Evolutionary conservation across 495 filamentous ascomycete genomes (phyloP).

Genomic region (Penicillium riverlandense): DNA sequence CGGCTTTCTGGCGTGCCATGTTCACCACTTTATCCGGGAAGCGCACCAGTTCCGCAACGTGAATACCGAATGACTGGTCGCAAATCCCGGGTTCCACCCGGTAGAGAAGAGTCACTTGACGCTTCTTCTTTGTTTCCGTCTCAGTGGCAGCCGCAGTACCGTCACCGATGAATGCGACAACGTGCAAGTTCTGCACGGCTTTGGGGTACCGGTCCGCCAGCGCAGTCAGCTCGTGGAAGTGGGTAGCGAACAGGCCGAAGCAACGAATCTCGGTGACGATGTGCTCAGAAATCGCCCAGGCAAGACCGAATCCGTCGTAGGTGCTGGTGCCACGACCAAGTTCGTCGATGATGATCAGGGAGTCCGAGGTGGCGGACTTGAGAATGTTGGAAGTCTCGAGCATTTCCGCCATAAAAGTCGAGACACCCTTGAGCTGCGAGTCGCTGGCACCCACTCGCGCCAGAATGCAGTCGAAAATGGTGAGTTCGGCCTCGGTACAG

Average conservation of each 20-base stretch:
- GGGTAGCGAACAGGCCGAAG: conserved; percentile 91
- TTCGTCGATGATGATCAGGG: conserved; percentile 96
- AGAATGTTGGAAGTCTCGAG: conserved; percentile 97
- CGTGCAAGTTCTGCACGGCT: conserved; percentile 82
- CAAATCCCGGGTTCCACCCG: conserved; percentile 92
- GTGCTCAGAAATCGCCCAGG: conserved; percentile 97
- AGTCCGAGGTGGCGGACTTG: conserved; percentile 90
- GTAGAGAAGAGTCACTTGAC: conserved; percentile 93
- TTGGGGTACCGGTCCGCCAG: conserved; percentile 76
- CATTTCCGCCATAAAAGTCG: conserved; percentile 99
- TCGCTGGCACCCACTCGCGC: conserved; percentile 94
- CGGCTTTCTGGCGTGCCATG: conserved; percentile 97
- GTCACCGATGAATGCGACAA: conserved; percentile 88
- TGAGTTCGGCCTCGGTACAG: conserved; percentile 81
- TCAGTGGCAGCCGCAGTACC: conserved; percentile 18
- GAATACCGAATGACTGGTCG: conserved; percentile 96
- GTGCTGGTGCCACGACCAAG: conserved; percentile 97
- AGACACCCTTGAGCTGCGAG: conserved; percentile 94
- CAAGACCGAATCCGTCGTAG: conserved; percentile 96
- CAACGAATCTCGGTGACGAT: conserved; percentile 93
- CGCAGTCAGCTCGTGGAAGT: conserved; percentile 96
- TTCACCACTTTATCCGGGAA: conserved; percentile 97
- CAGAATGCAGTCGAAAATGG: conserved; percentile 96
- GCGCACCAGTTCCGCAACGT: conserved; percentile 95
- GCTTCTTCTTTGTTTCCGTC: conserved; percentile 38